Base-by-base conservation (phyloP, 768 basidiomycete species). In the Strobilomyces dryophilus region DNA sequence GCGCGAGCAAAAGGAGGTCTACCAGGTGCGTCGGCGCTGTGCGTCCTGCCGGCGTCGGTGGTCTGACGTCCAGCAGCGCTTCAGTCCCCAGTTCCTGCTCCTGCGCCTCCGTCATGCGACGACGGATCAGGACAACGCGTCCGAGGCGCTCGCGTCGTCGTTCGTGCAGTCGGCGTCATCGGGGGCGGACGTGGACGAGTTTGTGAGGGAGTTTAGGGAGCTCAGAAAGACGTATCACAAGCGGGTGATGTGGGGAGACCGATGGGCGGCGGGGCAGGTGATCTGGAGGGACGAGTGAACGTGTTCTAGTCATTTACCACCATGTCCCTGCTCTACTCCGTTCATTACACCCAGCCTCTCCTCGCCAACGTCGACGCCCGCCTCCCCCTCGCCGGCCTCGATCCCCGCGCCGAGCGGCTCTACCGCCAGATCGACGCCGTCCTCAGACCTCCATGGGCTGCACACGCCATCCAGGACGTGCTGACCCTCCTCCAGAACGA, bases 191-290 rank as follows among this genome's bases (percentile, higher is more conserved):
- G 79, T 94, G 21, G 94, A 97, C 54, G 83, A 87, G 41, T 98
- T 98, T 58, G 81, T 97, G 48, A 84, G 76, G 61, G 84, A 92
- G 60, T 97, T 95, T 73, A 91, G 87, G 64, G 92, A 93, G 47
- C 67, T 84, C 37, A 74, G 95, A 58, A 95, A 92, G 72, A 77
- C 79, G n/a, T 98, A 93, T 69, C 95, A 98, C 68, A 97, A 95
- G 71, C 78, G 95, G 17, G 85, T 84, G 2, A 85, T 95, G 66
- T 97, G 92, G 89, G 82, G 84, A 17, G 89, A 93, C 65, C 77
- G 86, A 60, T 98, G 95, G 92, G 76, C 83, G 1, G 78, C 80
- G 32, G 91, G 90, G 2, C 85, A 92, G 60, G 92, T 98, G 8
- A 77, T 79, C 27, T 97, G 94, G 93, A 77, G 84, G 58, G 89